These are phyloP conservation scores for Phylloporus sp. DNA, from an alignment of 768 basidiomycete genomes.

Conservation along the genomic window DNA sequence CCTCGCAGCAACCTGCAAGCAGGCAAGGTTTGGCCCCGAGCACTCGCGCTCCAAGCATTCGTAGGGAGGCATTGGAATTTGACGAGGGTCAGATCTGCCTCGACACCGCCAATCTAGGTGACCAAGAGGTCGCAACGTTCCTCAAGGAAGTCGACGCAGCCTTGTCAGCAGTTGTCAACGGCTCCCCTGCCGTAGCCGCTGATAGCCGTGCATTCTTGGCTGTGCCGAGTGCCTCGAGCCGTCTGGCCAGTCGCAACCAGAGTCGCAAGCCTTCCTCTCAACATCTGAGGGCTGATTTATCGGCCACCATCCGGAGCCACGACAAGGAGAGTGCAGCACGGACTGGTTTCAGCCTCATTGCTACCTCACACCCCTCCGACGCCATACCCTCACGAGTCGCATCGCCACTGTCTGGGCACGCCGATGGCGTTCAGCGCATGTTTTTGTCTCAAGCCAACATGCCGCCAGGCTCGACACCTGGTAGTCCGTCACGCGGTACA, in stretches of 20 bases:
- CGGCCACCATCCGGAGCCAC: constrained; percentile 24
- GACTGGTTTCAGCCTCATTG: constrained; percentile 30
- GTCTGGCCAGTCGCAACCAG: constrained; percentile 24
- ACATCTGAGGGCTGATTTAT: constrained; percentile 27
- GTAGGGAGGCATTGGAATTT: constrained; percentile 27
- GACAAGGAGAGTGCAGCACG: constrained; percentile 25
- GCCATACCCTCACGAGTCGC: constrained; percentile 20
- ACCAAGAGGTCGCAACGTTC: constrained; percentile 30
- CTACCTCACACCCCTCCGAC: constrained; percentile 23
- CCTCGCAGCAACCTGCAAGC: constrained; percentile 25
- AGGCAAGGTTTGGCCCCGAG: constrained; percentile 21
- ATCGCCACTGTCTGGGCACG: constrained; percentile 18
- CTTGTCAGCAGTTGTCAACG: constrained; percentile 21
- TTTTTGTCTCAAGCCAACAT: constrained; percentile 17
- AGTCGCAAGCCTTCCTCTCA: constrained; percentile 30
- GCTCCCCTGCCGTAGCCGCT: constrained; percentile 26
- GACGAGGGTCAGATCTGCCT: constrained; percentile 30
- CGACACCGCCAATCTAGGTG: constrained; percentile 27
- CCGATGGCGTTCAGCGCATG: constrained; percentile 17
- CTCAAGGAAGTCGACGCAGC: constrained; percentile 30
- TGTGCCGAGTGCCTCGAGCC: constrained; percentile 24
- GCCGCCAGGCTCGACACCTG: constrained; percentile 11
- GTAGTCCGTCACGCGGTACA: constrained; percentile 15
- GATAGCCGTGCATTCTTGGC: constrained; percentile 30
- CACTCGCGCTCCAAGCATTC: constrained; percentile 26